phyloP scores from a whole-genome alignment of 2,329 filamentous ascomycete species.

The Colletotrichum tropicale region DNA sequence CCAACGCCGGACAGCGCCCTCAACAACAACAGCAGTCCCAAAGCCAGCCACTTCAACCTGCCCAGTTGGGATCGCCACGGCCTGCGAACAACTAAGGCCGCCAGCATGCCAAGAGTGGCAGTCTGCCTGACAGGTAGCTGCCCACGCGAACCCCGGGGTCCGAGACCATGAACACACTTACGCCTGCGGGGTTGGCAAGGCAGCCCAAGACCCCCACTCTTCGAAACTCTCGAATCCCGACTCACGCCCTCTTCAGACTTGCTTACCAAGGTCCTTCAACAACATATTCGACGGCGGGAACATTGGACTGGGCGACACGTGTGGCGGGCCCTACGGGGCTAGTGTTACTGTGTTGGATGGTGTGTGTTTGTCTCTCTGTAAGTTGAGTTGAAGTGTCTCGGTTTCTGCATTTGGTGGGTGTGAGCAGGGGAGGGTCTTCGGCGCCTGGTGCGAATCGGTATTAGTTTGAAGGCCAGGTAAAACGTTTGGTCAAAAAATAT shows the following conservation, averaged over 20 bases:
- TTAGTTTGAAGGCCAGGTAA: not conserved
- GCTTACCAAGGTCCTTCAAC: not conserved
- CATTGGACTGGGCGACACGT: not conserved
- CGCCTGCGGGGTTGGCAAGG: not conserved
- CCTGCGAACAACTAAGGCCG: not conserved
- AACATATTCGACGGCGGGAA: not conserved
- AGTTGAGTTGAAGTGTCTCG: slow-evolving; percentile 1
- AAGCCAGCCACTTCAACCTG: not conserved
- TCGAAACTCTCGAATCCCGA: not conserved
- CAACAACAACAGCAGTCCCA: not conserved
- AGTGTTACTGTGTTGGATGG: not conserved
- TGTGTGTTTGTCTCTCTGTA: not conserved
- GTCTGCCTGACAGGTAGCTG: not conserved
- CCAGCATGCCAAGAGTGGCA: not conserved
- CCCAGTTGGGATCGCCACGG: not conserved
- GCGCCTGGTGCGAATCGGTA: not conserved
- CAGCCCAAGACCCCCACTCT: not conserved
- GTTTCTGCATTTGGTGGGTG: not conserved
- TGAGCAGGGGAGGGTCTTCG: not conserved
- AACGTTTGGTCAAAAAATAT: slow-evolving; percentile 1
- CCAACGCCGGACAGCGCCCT: not conserved
- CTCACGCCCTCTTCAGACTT: not conserved
- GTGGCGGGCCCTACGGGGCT: not conserved
- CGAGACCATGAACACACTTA: not conserved
- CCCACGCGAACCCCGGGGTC: not conserved